Base-by-base conservation (phyloP, 1,284 basidiomycete species). In the Tilletia caries region DNA sequence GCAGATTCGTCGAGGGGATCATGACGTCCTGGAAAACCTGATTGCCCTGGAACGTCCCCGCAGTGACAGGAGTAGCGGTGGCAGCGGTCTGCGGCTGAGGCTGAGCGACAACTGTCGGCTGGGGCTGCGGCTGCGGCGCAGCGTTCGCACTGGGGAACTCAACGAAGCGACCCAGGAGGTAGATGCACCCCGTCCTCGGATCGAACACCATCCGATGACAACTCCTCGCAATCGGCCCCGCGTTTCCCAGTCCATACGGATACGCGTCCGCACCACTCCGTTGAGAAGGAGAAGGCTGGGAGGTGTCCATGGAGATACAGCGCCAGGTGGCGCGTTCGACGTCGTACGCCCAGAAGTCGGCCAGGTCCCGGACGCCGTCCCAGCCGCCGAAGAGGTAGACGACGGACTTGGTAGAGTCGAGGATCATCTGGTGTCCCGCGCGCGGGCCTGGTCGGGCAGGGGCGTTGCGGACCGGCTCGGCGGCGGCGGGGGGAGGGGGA, bases 131-230 rank as follows among this genome's bases (percentile, higher is more conserved):
- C 15, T 41, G 37, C 2, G 37, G 10, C 1, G 54, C 15, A 1
- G 54, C n/a, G 10, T 12, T 18, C 13, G 32, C n/a, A 25, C 20
- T 27, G 8, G 54, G 54, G 32, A 60, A 60, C 54, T 83, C 78
- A 54, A 78, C 76, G 68, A 78, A 82, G 58, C 80, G 75, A 23
- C 83, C 82, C 12, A 83, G 71, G n/a, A 93, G 79, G 82, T 92
- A 93, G 27, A 93, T 89, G 73, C 86, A 87, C 1, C 90, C 90
- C 0, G 88, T 90, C 80, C 86, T 87, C 23, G 86, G 84, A 78
- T 92, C 90, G 74, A 91, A 91, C 20, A 88, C 89, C 90, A 92
- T 92, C 84, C 91, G 91, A 81, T 92, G 92, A 78, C 91, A 92
- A 41, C 89, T 89, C 33, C 91, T 85, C 3, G 90, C 87, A 3